Conservation (phyloP, 441 rosid species). For the Euphorbia neoarborescens region DNA sequence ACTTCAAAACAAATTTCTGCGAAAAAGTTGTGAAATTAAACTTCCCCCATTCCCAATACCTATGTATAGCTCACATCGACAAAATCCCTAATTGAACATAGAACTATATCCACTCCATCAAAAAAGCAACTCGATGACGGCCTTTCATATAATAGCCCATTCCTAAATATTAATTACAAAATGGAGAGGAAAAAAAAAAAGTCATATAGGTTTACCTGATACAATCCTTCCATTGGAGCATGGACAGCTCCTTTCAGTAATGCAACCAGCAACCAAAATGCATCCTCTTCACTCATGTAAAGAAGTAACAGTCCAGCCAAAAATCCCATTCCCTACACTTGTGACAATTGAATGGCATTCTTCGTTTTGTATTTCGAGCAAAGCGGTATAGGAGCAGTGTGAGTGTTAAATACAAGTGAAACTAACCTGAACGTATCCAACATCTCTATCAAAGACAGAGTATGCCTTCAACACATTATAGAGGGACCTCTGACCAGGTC, state of each 20-base stretch:
- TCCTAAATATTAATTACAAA: no score
- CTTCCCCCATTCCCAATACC: not conserved
- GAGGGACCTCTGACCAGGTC: conserved; percentile 94
- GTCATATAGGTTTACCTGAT: conserved; percentile 42
- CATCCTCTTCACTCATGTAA: conserved; percentile 97
- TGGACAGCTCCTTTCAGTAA: conserved; percentile 94
- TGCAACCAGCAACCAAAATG: conserved; percentile 91
- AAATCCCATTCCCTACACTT: conserved; percentile 90
- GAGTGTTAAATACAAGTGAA: not conserved
- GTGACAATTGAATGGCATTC: conserved; percentile 14
- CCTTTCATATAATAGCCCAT: no score
- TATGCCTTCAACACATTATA: conserved; percentile 94
- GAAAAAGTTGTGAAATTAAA: not conserved
- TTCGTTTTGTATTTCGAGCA: conserved; percentile 16
- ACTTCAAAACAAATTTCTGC: not conserved
- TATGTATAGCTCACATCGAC: not conserved
- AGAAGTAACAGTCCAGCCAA: conserved; percentile 87
- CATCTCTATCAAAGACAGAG: conserved; percentile 88
- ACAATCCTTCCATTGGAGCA: conserved; percentile 96
- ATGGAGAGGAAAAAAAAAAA: no score
- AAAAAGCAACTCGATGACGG: not conserved
- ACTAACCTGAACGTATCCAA: conserved; percentile 91
- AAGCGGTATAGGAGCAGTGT: conserved; percentile 9
- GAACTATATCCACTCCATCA: not conserved
- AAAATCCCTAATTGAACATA: not conserved